Percentiles rank a stretch among this genome's conserved stretches.
Conservation (phyloP, 768 basidiomycete species). For the Leccinum boreale region DNA sequence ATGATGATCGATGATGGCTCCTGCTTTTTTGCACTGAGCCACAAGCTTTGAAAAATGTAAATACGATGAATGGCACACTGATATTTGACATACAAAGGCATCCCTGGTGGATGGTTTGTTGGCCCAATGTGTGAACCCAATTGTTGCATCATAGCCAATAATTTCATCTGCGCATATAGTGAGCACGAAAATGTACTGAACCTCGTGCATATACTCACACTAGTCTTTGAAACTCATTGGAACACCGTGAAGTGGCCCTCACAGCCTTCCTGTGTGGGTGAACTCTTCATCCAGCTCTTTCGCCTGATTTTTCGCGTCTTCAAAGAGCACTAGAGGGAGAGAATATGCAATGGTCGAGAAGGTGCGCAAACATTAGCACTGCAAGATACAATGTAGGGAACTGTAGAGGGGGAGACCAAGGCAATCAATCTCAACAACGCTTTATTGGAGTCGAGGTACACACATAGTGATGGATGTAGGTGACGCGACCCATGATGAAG, state of each 20-base stretch:
- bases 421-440: background rate
- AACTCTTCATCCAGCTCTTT: slow-evolving; percentile 64
- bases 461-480: slow-evolving; percentile 95
- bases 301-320: slow-evolving; percentile 61
- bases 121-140: slow-evolving; percentile 74
- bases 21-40: slow-evolving; percentile 53
- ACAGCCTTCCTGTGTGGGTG: slow-evolving; percentile 48
- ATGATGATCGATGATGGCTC: slow-evolving; percentile 80
- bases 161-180: slow-evolving; percentile 48
- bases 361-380: slow-evolving; percentile 85
- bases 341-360: slow-evolving; percentile 78
- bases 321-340: slow-evolving; percentile 58
- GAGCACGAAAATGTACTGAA: background rate
- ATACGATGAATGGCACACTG: background rate
- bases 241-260: slow-evolving; percentile 76
- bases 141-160: slow-evolving; percentile 56
- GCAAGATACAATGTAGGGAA: slow-evolving; percentile 97
- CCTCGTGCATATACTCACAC: slow-evolving; percentile 37
- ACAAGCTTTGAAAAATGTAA: slow-evolving; percentile 44
- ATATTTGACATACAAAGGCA: slow-evolving; percentile 50
- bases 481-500: slow-evolving; percentile 96
- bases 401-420: slow-evolving; percentile 34
- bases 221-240: slow-evolving; percentile 80
- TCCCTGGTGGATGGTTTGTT: slow-evolving; percentile 57
- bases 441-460: slow-evolving; percentile 27